Evolutionary conservation across 352 stramenopile genomes (phyloP), one percentile per base, ranked within the genome.

Genomic region (Globisporangium solare): DNA sequence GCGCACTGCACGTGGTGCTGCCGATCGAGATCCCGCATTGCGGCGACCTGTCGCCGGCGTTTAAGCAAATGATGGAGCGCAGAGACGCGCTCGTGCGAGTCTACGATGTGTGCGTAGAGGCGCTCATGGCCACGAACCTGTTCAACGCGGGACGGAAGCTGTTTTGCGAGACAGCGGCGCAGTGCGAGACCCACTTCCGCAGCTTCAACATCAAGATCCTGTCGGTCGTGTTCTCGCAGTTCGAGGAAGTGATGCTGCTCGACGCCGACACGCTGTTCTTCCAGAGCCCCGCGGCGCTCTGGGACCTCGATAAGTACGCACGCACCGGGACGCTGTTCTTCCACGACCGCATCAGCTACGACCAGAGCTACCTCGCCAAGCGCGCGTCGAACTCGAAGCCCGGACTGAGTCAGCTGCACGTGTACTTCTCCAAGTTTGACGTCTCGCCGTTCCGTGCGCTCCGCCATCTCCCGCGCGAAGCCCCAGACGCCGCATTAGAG

Each of bases 201-300:
- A 70, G 61, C 41, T 92, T 88, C 49, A 62, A 68, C 42, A 80
- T 92, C 58, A 89, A 89, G 71, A 54, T 89, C 47, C 47, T 92
- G 39, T 61, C 69, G 14, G 52, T 92, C 2, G 22, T 90, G 7
- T 79, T 84, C 54, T 91, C 83, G 13, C 68, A 60, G 7, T 90
- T 93, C 43, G 57, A 78, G 39, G 73, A 93, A 47, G 57, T 91
- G 37, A 88, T 91, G 83, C 57, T 91, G 21, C 51, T 91, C 24
- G 83, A 93, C 67, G 81, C 81, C 32, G 83, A 93, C 58, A 72
- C 72, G 11, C 53, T 89, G 39, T 75, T 89, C 52, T 75, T 93
- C 48, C 69, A 86, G 43, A 77, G 62, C 47, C 83, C 77, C 2
- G 74, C 69, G 67, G 18, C 35, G 43, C 58, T 92, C 10, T 90